Percentiles rank a stretch among this genome's conserved stretches.
Evolutionary conservation across 1,284 basidiomycete genomes (phyloP).

Genomic region (Mycena sp.): DNA sequence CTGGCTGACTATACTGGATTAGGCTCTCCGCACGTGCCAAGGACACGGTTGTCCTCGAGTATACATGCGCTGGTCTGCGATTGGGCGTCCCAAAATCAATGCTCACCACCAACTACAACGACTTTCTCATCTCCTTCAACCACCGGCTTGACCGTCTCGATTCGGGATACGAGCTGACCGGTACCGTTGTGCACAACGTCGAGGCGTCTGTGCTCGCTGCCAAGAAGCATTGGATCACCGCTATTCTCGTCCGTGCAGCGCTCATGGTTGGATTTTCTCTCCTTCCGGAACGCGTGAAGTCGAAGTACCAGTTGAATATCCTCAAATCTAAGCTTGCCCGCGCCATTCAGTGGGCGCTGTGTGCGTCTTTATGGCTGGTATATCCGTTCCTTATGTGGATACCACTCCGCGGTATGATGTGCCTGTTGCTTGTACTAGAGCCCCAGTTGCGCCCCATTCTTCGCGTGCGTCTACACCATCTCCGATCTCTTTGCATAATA

Average conservation of each 20-base stretch:
- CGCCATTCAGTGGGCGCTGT: slow-evolving; percentile 12
- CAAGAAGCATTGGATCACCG: slow-evolving; percentile 20
- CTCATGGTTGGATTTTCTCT: slow-evolving; percentile 24
- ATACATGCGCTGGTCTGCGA: slow-evolving; percentile 22
- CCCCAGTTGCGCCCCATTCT: slow-evolving; percentile 17
- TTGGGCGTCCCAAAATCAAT: slow-evolving; percentile 22
- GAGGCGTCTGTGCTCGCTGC: slow-evolving; percentile 16
- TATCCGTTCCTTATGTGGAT: slow-evolving; percentile 22
- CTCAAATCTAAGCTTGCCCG: slow-evolving; percentile 13
- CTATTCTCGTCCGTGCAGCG: slow-evolving; percentile 3
- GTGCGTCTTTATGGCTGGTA: slow-evolving; percentile 13
- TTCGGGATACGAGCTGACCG: slow-evolving; percentile 18
- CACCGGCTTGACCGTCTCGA: slow-evolving; percentile 22
- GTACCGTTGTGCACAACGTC: slow-evolving; percentile 16
- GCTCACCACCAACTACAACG: slow-evolving; percentile 17
- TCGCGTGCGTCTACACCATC: not conserved
- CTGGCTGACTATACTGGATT: too few relatives aligned
- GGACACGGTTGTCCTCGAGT: slow-evolving; percentile 25
- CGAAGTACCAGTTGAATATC: slow-evolving; percentile 14
- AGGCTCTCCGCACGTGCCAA: slow-evolving; percentile 21
- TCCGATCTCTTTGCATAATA: not conserved
- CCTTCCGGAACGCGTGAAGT: slow-evolving; percentile 20
- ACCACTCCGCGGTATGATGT: slow-evolving; percentile 24
- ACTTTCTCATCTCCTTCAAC: slow-evolving; percentile 21
- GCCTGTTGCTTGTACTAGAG: slow-evolving; percentile 21